A percentile compares a stretch with the other conserved stretches of the same genome.
Evolutionary conservation across 2,329 filamentous ascomycete genomes (phyloP).

Genomic region (Diaporthe eres): DNA sequence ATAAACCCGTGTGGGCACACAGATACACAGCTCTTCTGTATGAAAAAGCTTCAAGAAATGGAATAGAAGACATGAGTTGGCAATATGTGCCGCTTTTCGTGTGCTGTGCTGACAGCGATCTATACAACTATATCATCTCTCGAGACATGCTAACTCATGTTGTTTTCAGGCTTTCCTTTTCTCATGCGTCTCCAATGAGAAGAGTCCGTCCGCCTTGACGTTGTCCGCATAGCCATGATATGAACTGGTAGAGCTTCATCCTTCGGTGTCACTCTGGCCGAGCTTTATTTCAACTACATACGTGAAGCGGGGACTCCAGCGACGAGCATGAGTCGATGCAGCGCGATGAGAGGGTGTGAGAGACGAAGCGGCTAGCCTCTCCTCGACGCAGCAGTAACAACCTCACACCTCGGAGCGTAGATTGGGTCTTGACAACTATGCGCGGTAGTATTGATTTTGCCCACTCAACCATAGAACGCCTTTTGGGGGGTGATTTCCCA

Average conservation of each 20-base stretch:
- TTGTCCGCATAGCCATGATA: too few relatives aligned
- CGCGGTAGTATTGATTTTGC: constrained; percentile 22
- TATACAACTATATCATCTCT: not conserved
- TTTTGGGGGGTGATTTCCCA: constrained; percentile 30
- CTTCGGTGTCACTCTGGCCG: too few relatives aligned
- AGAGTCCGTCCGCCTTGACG: too few relatives aligned
- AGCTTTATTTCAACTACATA: not conserved
- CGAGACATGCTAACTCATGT: not conserved
- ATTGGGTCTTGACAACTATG: constrained; percentile 21
- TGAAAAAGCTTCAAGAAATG: not conserved
- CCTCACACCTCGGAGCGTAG: constrained; percentile 14
- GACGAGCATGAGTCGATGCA: not conserved
- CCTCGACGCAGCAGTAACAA: not conserved
- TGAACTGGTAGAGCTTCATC: not conserved
- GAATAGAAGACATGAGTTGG: not conserved
- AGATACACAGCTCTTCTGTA: not conserved
- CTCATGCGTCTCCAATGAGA: not conserved
- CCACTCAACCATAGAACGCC: constrained; percentile 39
- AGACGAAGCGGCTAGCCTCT: not conserved
- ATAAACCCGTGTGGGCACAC: not conserved
- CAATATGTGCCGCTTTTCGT: not conserved
- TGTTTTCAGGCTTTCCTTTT: not conserved
- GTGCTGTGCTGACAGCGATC: not conserved
- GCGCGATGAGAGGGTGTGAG: not conserved
- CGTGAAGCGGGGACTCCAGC: not conserved